These are phyloP conservation scores for Pseudocercospora ulei DNA, from an alignment of 2,329 filamentous ascomycete genomes.

Conservation along the genomic window DNA sequence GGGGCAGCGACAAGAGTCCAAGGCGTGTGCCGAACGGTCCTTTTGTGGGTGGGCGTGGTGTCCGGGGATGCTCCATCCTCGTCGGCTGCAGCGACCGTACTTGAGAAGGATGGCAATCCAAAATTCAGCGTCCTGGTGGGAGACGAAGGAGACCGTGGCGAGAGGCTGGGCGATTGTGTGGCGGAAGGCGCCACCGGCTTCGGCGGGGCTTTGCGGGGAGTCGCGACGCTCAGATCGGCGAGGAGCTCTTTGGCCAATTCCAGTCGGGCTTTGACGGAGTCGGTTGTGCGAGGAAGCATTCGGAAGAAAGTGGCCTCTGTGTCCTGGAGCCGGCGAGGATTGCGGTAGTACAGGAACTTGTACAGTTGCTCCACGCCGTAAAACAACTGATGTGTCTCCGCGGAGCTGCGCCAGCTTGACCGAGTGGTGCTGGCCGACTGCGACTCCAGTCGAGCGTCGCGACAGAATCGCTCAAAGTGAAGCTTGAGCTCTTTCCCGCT, in stretches of 20 bases:
- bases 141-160: not conserved
- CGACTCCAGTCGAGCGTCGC: constrained; percentile 5
- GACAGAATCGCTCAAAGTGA: constrained; percentile 6
- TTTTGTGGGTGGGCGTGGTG: no score
- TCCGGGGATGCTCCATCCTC: constrained; percentile 11
- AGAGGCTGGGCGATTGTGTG: not conserved
- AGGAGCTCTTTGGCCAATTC: not conserved
- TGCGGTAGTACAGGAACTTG: constrained; percentile 10
- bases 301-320: constrained; percentile 4
- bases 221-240: not conserved
- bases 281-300: not conserved
- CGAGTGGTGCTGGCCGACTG: no score
- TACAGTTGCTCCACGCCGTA: not conserved
- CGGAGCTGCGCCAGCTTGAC: no score
- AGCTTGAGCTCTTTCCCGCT: not conserved
- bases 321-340: constrained; percentile 2
- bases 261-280: not conserved
- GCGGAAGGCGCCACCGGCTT: not conserved
- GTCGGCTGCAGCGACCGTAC: constrained; percentile 2
- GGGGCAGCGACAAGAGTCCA: not conserved
- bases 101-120: constrained; percentile 9
- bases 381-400: no score
- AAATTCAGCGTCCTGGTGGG: no score
- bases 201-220: not conserved
- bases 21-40: not conserved